These are phyloP conservation scores for Blastobotrys raffinosifermentans DNA, from an alignment of 1,139 yeast species.

Conservation along the genomic window DNA sequence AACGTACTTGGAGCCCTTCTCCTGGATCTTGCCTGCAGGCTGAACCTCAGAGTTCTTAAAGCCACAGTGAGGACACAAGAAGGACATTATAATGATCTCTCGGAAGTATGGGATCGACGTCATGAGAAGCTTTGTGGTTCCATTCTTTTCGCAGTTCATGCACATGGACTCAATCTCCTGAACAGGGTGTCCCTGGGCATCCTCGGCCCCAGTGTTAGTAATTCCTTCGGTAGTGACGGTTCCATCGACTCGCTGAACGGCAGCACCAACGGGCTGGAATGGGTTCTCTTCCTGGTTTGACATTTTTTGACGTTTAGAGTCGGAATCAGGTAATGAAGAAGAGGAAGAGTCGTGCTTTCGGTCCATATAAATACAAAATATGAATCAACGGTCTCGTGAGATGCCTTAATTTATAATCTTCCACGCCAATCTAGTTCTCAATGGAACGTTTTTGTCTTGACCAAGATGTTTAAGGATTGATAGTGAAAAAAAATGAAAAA, in stretches of 20 bases:
- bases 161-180: conserved; percentile 93
- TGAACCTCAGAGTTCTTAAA: conserved; percentile 89
- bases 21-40: conserved; percentile 77
- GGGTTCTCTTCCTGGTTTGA: conserved; percentile 7
- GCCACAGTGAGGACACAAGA: conserved; percentile 92
- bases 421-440: too few relatives aligned
- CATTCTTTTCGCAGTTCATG: conserved; percentile 89
- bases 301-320: conserved; percentile 2
- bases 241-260: conserved; percentile 22
- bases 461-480: neutral
- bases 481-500: conserved; percentile 1
- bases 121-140: conserved; percentile 73
- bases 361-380: too few relatives aligned
- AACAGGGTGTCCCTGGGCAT: conserved; percentile 92
- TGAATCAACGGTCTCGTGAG: too few relatives aligned
- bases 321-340: too few relatives aligned
- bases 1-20: conserved; percentile 73
- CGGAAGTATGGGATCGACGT: conserved; percentile 89
- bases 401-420: too few relatives aligned
- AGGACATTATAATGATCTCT: conserved; percentile 91
- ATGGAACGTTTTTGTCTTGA: too few relatives aligned
- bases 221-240: conserved; percentile 19
- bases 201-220: conserved; percentile 43
- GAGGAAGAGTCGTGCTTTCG: too few relatives aligned
- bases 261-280: conserved; percentile 25